Evolutionary conservation across 2,329 filamentous ascomycete genomes (phyloP), one percentile per base, ranked within the genome.

Genomic region (Aureobasidium lini): DNA sequence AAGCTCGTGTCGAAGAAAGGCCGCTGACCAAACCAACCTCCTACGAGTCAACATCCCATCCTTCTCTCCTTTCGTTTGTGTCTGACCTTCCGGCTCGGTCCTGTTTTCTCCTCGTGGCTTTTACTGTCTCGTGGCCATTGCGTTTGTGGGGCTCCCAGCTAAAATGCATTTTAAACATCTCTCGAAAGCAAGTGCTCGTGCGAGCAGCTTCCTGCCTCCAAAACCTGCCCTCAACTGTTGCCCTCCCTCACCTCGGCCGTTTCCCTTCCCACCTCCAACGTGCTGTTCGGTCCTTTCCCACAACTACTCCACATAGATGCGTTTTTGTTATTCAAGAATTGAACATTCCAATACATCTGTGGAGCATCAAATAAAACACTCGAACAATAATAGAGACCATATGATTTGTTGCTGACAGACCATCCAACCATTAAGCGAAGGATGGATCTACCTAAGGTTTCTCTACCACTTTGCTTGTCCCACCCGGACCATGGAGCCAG

Each of bases 31-130:
- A 31, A 40, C 32, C 6, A 40, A 39, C 11, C 7, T 37, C 6
- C 11, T 13, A 31, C 48, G 48, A 52, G 48, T 52, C 48, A 52
- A 52, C 36, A 39, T 52, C 48, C 48, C 36, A 31, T 36, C 48
- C 39, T 8, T 32, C 28, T 43, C 50, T 54, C 31, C 52, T 46
- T 29, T 56, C 16, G 29, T 56, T 46, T 46, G 39, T 37, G 40
- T 56, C 34, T 52, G 48, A 9, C 34, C 13, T 32, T 32, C 52
- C 52, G 52, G 40, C 50, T 56, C 52, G 52, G 52, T 46, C 52
- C 52, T 56, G 40, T 56, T 46, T 36, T 23, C 34, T 54, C 39
- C 39, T 54, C 39, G 36, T 54, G 36, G 50, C 50, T 54, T 54
- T 37, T 42, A 6, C 7, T 32, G 34, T 39, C 50, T 54, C 50